These are phyloP conservation scores for Boletus chippewaensis DNA, from an alignment of 1,284 basidiomycete genomes.

Conservation along the genomic window DNA sequence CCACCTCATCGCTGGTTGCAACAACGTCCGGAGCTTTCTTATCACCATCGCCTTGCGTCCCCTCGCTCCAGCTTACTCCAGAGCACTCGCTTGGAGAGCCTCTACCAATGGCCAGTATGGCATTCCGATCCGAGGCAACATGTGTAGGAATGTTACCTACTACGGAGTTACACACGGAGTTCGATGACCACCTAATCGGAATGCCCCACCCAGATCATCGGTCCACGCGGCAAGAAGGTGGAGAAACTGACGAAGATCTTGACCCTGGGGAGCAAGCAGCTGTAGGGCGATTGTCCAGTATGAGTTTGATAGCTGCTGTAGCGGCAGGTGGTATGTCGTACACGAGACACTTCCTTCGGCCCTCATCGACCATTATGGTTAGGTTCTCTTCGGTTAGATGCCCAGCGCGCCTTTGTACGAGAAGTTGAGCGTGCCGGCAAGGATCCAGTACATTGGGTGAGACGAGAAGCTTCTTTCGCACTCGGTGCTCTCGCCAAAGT, in stretches of 20 bases:
- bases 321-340: constrained; percentile 58
- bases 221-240: constrained; percentile 15
- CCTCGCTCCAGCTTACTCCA: constrained; percentile 19
- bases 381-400: constrained; percentile 61
- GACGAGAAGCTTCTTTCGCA: constrained; percentile 87
- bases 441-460: constrained; percentile 79
- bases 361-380: constrained; percentile 10
- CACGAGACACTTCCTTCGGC: not conserved
- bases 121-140: constrained; percentile 18
- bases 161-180: constrained; percentile 8
- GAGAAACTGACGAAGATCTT: constrained; percentile 26
- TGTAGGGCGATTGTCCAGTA: constrained; percentile 83
- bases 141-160: constrained; percentile 9
- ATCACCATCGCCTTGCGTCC: constrained; percentile 11
- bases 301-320: constrained; percentile 88
- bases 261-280: constrained; percentile 64
- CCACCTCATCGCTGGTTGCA: constrained; percentile 15
- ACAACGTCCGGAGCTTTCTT: constrained; percentile 15
- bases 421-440: constrained; percentile 77
- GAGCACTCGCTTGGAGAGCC: constrained; percentile 18
- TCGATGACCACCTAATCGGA: constrained; percentile 14
- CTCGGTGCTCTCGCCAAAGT: constrained; percentile 85
- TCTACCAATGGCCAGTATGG: constrained; percentile 8
- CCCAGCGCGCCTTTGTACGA: constrained; percentile 64
- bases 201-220: constrained; percentile 15